phyloP scores from a whole-genome alignment of 352 stramenopile genomes.

The Pythium plurisporium region DNA sequence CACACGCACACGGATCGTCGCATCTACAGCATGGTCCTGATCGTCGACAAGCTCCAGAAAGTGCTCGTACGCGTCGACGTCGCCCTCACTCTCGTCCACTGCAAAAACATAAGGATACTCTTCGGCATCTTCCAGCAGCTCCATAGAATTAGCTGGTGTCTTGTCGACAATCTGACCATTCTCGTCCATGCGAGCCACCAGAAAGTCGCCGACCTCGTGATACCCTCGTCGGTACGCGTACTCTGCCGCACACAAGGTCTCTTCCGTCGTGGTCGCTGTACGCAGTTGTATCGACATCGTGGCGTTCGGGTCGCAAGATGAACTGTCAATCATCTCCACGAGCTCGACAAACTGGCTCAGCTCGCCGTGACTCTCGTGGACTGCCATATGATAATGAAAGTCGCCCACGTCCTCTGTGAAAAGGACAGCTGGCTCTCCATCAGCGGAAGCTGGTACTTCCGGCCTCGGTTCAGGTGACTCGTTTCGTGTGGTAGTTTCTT shows the following conservation, averaged over 20 bases:
- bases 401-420: neutral
- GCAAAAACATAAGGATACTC: slow-evolving; percentile 1
- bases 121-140: neutral
- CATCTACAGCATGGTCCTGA: slow-evolving; percentile 11
- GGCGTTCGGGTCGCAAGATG: no score
- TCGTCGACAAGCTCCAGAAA: slow-evolving; percentile 7
- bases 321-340: neutral
- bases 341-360: slow-evolving; percentile 3
- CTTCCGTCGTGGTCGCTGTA: neutral
- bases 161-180: neutral
- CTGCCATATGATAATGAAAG: slow-evolving; percentile 18
- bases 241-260: slow-evolving; percentile 2
- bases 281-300: neutral
- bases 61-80: slow-evolving; percentile 1
- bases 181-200: neutral
- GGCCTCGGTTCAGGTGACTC: no score
- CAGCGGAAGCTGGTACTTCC: neutral
- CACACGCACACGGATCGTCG: slow-evolving; percentile 6
- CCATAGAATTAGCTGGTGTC: neutral
- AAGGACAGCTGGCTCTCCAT: neutral
- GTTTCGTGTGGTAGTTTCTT: no score
- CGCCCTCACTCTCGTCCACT: neutral
- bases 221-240: slow-evolving; percentile 11
- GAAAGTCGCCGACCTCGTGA: neutral
- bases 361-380: slow-evolving; percentile 8